Percentiles rank a stretch among this genome's conserved stretches.
Evolutionary conservation across 2,329 filamentous ascomycete genomes (phyloP).

Genomic region (Ascochyta lentis): DNA sequence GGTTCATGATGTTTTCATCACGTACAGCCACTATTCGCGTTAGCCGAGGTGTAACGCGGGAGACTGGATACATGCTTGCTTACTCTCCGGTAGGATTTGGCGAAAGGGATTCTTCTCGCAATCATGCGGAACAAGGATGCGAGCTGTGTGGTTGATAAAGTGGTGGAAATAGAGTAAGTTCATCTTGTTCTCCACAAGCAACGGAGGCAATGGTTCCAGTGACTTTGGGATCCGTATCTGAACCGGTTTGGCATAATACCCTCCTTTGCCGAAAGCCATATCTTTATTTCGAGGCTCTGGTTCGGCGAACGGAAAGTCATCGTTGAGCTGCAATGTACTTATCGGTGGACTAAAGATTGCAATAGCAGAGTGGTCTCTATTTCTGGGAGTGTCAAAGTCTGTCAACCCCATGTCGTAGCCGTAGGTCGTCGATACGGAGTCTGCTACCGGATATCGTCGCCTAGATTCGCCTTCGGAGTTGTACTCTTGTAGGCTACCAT

Average conservation of each 20-base stretch:
- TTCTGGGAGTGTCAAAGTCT: slow-evolving; percentile 73
- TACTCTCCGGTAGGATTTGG: slow-evolving; percentile 67
- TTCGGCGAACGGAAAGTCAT: slow-evolving; percentile 45
- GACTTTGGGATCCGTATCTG: slow-evolving; percentile 67
- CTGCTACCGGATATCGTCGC: slow-evolving; percentile 40
- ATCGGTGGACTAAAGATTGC: slow-evolving; percentile 47
- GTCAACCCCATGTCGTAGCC: slow-evolving; percentile 74
- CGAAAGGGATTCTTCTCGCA: slow-evolving; percentile 67
- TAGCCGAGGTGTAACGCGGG: slow-evolving; percentile 10
- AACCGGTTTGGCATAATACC: slow-evolving; percentile 75
- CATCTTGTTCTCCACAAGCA: slow-evolving; percentile 75
- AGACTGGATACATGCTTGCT: slow-evolving; percentile 32
- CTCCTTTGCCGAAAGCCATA: slow-evolving; percentile 63
- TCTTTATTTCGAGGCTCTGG: slow-evolving; percentile 52
- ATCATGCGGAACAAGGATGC: slow-evolving; percentile 68
- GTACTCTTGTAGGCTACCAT: slow-evolving; percentile 20
- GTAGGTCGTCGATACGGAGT: slow-evolving; percentile 59
- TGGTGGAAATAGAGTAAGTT: slow-evolving; percentile 78
- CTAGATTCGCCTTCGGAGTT: slow-evolving; percentile 53
- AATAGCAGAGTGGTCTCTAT: slow-evolving; percentile 74
- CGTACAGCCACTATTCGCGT: slow-evolving; percentile 65
- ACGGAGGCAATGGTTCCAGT: slow-evolving; percentile 62
- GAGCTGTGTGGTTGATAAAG: slow-evolving; percentile 81
- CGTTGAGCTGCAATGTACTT: slow-evolving; percentile 39
- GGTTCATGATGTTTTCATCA: slow-evolving; percentile 74